Conservation (phyloP, 2,329 filamentous ascomycete species). For the Alternaria sp. region DNA sequence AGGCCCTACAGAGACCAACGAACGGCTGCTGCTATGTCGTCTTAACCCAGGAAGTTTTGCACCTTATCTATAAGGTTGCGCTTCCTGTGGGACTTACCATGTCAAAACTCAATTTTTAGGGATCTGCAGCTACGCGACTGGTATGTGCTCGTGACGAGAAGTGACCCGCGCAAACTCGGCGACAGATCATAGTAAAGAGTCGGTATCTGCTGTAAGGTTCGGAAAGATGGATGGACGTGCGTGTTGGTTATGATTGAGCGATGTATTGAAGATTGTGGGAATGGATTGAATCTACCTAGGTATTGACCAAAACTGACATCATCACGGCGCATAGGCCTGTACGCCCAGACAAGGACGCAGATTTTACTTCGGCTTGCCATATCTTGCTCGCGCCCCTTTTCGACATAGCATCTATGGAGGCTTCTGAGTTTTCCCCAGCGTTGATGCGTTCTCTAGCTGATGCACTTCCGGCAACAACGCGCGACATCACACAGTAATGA, state of each 20-base stretch:
- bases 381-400: neutral
- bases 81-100: neutral
- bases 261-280: neutral
- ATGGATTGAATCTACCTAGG: neutral
- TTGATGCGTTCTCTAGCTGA: neutral
- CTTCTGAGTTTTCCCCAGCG: no score
- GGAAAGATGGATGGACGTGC: neutral
- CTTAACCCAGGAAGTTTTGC: neutral
- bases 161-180: slow-evolving; percentile 9
- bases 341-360: neutral
- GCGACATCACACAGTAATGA: neutral
- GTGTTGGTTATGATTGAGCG: neutral
- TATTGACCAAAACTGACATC: neutral
- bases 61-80: neutral
- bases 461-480: neutral
- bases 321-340: neutral
- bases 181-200: neutral
- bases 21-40: neutral
- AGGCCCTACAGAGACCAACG: slow-evolving; percentile 1
- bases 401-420: neutral
- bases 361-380: neutral
- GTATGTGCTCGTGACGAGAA: neutral
- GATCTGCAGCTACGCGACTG: slow-evolving; percentile 1
- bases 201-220: neutral
- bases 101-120: slow-evolving; percentile 8